These are phyloP conservation scores for Arthroderma uncinatum DNA, from an alignment of 2,329 filamentous ascomycete genomes.

Conservation along the genomic window DNA sequence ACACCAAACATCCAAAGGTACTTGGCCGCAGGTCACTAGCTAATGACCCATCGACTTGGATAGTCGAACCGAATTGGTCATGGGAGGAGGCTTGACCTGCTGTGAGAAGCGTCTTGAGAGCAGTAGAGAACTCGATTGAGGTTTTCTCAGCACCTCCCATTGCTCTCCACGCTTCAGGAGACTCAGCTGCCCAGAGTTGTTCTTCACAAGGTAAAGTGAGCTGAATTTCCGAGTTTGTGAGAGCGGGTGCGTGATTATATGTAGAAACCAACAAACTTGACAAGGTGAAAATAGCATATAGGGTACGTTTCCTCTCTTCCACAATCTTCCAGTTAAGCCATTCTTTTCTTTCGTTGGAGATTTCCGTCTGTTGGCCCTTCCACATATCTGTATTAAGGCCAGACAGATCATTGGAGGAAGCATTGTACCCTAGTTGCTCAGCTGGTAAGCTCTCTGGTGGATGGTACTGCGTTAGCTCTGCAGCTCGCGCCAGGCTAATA, in stretches of 20 bases:
- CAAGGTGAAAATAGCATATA: conserved; percentile 81
- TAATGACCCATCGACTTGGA: conserved; percentile 38
- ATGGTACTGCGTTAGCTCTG: conserved; percentile 53
- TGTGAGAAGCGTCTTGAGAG: conserved; percentile 67
- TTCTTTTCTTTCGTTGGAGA: conserved; percentile 39
- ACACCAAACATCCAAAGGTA: conserved; percentile 78
- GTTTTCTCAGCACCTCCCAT: conserved; percentile 65
- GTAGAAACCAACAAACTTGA: conserved; percentile 84
- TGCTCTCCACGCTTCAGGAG: conserved; percentile 66
- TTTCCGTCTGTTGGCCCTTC: conserved; percentile 26
- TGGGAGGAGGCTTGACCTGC: conserved; percentile 46
- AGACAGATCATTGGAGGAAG: conserved; percentile 46
- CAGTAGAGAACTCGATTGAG: conserved; percentile 66
- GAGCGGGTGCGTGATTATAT: conserved; percentile 81
- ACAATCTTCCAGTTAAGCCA: conserved; percentile 82
- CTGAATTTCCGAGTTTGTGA: conserved; percentile 88
- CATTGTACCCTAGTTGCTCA: conserved; percentile 34
- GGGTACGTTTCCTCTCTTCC: conserved; percentile 85
- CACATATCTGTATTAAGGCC: conserved; percentile 39
- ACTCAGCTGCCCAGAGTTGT: conserved; percentile 76
- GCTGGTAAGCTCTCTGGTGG: conserved; percentile 28
- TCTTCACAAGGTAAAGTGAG: conserved; percentile 88
- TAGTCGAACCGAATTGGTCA: conserved; percentile 37
- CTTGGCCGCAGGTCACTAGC: conserved; percentile 64
- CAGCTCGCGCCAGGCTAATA: conserved; percentile 79